phyloP scores from a whole-genome alignment of 768 basidiomycete species.

The Pholiota microspora region DNA sequence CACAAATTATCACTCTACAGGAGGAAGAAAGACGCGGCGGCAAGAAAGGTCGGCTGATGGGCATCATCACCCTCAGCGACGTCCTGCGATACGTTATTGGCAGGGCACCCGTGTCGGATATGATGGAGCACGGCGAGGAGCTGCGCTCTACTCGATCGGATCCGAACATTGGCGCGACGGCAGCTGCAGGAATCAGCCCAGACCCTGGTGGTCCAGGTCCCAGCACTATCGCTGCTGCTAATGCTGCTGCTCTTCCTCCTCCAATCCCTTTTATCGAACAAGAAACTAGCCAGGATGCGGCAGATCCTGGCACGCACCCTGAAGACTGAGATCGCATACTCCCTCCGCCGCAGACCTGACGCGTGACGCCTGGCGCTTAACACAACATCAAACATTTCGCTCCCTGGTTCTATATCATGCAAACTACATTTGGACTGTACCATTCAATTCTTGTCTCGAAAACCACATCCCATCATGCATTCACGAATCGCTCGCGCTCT shows the following conservation, averaged over 20 bases:
- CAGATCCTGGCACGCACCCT: neutral
- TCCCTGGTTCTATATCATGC: neutral
- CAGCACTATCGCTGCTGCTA: neutral
- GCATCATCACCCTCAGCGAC: slow-evolving; percentile 87
- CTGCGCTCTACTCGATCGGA: slow-evolving; percentile 15
- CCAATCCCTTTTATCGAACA: too few species aligned
- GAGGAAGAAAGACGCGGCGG: slow-evolving; percentile 81
- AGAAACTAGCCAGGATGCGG: neutral
- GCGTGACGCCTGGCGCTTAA: too few species aligned
- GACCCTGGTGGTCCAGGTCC: slow-evolving; percentile 1
- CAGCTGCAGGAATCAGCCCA: neutral
- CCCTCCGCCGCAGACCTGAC: too few species aligned
- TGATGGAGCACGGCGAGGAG: slow-evolving; percentile 27
- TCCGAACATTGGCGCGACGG: neutral
- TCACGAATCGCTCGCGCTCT: neutral
- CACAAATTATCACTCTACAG: slow-evolving; percentile 30
- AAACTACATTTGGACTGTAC: neutral
- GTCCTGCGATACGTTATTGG: slow-evolving; percentile 83
- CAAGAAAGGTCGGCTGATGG: slow-evolving; percentile 79
- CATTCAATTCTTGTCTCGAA: neutral
- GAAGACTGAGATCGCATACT: neutral
- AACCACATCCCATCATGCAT: neutral
- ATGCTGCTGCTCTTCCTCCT: too few species aligned
- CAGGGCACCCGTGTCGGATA: slow-evolving; percentile 52
- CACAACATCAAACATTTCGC: too few species aligned